Evolutionary conservation across 1,284 basidiomycete genomes (phyloP), one percentile per base, ranked within the genome.

Genomic region (Meripilus lineatus): DNA sequence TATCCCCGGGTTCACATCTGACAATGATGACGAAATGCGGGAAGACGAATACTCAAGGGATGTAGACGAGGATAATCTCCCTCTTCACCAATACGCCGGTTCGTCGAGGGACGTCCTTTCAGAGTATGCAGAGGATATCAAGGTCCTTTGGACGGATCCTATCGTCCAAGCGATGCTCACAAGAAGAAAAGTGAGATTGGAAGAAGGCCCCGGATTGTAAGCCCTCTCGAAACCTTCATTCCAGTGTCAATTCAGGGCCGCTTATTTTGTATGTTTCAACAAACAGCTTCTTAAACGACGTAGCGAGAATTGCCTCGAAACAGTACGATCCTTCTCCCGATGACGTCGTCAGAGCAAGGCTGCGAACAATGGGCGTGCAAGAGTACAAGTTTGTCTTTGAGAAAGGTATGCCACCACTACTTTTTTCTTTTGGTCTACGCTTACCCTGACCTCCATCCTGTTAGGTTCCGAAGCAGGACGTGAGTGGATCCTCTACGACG

Each of bases 181-280:
- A 35, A 61, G 70, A 32, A 65, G 72, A 24, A 77, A 74, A 42
- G 57, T 72, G 24, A 66, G 75, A 47, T 58, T 84, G 22, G 79
- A 84, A 55, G 84, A 87, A 51, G 66, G 72, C 5, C 74, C 83
- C 28, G 83, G 84, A 28, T 87, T 85, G 84, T 87, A 54, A 62
- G 84, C 71, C 4, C 21, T 24, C 22, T 22, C 11, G 37, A 8
- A 25, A 5, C 33, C 8, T 36, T 26, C 20, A 22, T 33, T 42
- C 17, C 6, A 18, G 3, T 17, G 45, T 47, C 13, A 8, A 23
- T 42, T 4, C 5, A 21, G 38, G 36, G 23, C 20, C 23, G 40
- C 40, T 42, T 44, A 35, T 24, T 42, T 43, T 10, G 40, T 39
- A 41, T 47, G 13, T 23, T 32, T n/a, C 32, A 21, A 42, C 50